Evolutionary conservation across 129 eudicot species (phyloP).

Genomic region (Heracleum sosnowskyi): DNA sequence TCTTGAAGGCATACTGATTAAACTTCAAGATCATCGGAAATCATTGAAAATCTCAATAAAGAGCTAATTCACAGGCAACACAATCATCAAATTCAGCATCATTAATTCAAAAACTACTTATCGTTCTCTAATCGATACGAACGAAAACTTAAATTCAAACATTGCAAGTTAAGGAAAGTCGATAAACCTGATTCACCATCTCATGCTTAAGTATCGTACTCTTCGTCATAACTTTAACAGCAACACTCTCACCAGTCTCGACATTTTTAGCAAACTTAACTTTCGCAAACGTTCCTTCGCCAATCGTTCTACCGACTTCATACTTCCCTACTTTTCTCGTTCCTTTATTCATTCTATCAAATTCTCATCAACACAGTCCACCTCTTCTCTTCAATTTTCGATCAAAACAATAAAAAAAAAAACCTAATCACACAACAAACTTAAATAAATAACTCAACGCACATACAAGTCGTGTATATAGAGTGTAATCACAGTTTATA

Average conservation of each 20-base stretch:
- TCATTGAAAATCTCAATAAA: not conserved
- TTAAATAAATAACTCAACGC: not conserved
- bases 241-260: constrained; percentile 79
- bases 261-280: constrained; percentile 73
- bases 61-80: not conserved
- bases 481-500: not conserved
- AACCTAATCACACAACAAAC: not conserved
- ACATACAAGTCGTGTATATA: not conserved
- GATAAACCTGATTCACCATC: constrained; percentile 90
- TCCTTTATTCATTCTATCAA: constrained; percentile 34
- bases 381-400: not conserved
- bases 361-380: constrained; percentile 19
- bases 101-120: not conserved
- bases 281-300: constrained; percentile 93
- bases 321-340: constrained; percentile 81
- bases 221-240: constrained; percentile 78
- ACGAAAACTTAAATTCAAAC: not conserved
- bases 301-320: constrained; percentile 85
- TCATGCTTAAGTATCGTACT: constrained; percentile 81
- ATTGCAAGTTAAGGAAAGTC: not conserved
- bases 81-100: not conserved
- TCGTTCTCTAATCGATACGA: not conserved
- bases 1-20: not conserved
- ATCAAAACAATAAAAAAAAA: not conserved
- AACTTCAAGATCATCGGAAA: not conserved